Conservation (phyloP, 768 basidiomycete species). For the Megacollybia marginata region DNA sequence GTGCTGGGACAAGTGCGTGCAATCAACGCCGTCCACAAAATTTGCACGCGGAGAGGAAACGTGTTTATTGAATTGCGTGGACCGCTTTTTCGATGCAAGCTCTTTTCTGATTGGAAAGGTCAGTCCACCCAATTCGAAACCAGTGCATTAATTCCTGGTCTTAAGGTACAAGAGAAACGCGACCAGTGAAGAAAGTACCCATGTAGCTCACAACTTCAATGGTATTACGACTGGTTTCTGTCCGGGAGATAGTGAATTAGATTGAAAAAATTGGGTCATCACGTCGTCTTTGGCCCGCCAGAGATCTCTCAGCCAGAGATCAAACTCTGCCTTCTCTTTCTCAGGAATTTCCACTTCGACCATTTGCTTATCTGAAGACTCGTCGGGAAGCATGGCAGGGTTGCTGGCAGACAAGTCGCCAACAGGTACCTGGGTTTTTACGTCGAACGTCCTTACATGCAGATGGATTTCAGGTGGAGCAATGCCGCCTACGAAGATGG, state of each 20-base stretch:
- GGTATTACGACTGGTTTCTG: constrained; percentile 43
- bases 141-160: constrained; percentile 25
- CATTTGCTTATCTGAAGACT: constrained; percentile 17
- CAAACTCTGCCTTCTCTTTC: constrained; percentile 61
- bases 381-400: constrained; percentile 21
- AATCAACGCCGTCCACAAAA: constrained; percentile 65
- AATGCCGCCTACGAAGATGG: constrained; percentile 75
- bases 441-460: constrained; percentile 76
- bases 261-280: constrained; percentile 59
- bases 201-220: constrained; percentile 40
- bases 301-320: constrained; percentile 70
- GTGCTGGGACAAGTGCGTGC: constrained; percentile 95
- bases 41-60: constrained; percentile 76
- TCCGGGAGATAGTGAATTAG: constrained; percentile 34
- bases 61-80: constrained; percentile 87
- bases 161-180: constrained; percentile 42
- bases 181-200: constrained; percentile 39
- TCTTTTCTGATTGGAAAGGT: constrained; percentile 67
- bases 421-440: constrained; percentile 60
- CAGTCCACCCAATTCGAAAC: background rate
- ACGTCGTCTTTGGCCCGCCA: constrained; percentile 84
- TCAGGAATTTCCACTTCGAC: constrained; percentile 45
- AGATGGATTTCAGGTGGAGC: constrained; percentile 84
- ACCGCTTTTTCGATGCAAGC: constrained; percentile 84
- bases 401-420: constrained; percentile 42